Base-by-base conservation (phyloP, 352 stramenopile species). In the Aphanomyces astaci region DNA sequence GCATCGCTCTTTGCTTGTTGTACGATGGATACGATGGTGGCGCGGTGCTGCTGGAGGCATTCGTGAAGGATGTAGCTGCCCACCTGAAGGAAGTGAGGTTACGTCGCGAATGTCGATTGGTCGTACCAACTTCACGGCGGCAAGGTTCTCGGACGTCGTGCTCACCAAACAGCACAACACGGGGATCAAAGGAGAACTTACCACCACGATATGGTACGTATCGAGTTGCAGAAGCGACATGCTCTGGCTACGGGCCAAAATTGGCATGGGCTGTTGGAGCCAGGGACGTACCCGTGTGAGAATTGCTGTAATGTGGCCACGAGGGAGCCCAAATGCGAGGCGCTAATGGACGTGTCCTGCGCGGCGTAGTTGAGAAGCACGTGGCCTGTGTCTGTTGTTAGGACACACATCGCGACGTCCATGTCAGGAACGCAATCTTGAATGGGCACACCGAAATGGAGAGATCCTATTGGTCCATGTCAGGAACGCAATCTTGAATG, bases 241-340 rank as follows among this genome's bases (percentile, higher is more conserved):
- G 7, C 28, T 15, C 30, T 57, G 51, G 27, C 62, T 68, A 59
- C 19, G n/a, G 13, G 9, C 40, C n/a, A 5, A 30, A 33, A 36
- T 24, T 11, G 25, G 10, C 33, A 30, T 25, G 30, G 25, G 19
- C 10, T 27, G 24, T 55, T 3, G 10, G 28, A 39, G 1, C 2
- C 22, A 17, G 25, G 49, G n/a, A 30, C 24, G 11, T 48, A 68
- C 62, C 62, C 62, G 22, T 60, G 62, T 10, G 40, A 60, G 39
- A 68, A 68, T 33, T 68, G 62, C 45, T 68, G 62, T 10, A 68
- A 32, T 22, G 62, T 68, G 19, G 62, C 62, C 11, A 59, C 62
- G 30, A 68, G 62, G 17, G 62, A 68, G 10, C n/a, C 62, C 2
- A 68, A 25, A 2, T 60, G 62, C 4, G 62, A 13, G 19, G 19